These are phyloP conservation scores for Trichomonascaceae sp. DNA, from an alignment of 1,139 yeast species.

Conservation along the genomic window DNA sequence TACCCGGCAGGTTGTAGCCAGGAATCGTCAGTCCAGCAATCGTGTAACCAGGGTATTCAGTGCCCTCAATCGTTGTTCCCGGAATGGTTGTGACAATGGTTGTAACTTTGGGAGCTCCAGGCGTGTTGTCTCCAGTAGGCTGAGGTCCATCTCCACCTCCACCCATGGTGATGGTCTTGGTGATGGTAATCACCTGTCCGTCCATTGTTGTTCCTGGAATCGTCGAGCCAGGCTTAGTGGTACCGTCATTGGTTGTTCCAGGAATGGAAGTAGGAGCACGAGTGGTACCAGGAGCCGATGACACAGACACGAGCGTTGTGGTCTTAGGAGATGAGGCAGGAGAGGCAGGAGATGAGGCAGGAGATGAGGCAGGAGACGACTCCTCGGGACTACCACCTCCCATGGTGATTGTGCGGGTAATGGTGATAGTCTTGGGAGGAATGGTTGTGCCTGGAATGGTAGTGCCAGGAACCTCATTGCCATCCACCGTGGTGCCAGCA, in stretches of 20 bases:
- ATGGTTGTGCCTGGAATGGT: conserved; percentile 5
- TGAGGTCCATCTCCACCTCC: conserved; percentile 9
- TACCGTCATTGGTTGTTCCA: conserved; percentile 8
- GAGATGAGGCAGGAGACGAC: too few species aligned
- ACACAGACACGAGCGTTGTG: conserved; percentile 1
- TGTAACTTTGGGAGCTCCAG: conserved; percentile 4
- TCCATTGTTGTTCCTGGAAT: conserved; percentile 9
- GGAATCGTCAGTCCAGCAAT: conserved; percentile 9
- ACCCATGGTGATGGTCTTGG: conserved; percentile 1
- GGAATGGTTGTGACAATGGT: conserved; percentile 8
- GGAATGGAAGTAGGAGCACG: conserved; percentile 10
- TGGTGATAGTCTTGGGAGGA: conserved; percentile 2
- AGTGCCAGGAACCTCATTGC: conserved; percentile 7
- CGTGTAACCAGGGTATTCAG: conserved; percentile 7
- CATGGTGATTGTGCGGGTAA: conserved; percentile 3
- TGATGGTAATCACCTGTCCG: conserved; percentile 6
- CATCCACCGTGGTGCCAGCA: conserved; percentile 10
- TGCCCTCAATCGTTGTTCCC: conserved; percentile 6
- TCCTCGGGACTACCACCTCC: too few species aligned
- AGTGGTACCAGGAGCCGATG: conserved; percentile 10
- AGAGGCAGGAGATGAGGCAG: background rate
- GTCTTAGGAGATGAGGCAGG: background rate
- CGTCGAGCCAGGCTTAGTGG: conserved; percentile 9
- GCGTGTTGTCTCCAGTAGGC: conserved; percentile 1
- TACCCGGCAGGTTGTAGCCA: conserved; percentile 9